Percentiles rank a stretch among this genome's conserved stretches.
Conservation (phyloP, 2,329 filamentous ascomycete species). For the Colletotrichum agaves region DNA sequence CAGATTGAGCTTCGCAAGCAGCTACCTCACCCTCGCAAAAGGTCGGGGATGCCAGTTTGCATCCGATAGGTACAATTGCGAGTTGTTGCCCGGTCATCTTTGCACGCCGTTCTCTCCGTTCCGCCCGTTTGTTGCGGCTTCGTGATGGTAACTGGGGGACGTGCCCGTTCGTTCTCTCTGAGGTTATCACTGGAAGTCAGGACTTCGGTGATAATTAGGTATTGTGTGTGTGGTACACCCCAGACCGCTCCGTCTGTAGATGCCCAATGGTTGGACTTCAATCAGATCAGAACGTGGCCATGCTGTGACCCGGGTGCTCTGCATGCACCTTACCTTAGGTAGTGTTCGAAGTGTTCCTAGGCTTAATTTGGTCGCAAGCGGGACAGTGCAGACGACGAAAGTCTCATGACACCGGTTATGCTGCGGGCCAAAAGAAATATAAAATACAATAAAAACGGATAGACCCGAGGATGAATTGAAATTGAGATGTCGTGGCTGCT, state of each 20-base stretch:
- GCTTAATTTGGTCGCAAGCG: slow-evolving; percentile 3
- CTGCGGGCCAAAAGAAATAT: no score
- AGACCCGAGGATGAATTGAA: background rate
- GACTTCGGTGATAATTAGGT: background rate
- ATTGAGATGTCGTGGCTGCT: slow-evolving; percentile 7
- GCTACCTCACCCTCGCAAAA: background rate
- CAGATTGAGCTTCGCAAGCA: slow-evolving; percentile 7
- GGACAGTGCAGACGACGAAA: slow-evolving; percentile 7
- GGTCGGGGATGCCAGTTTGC: slow-evolving; percentile 7
- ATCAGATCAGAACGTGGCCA: slow-evolving; percentile 1
- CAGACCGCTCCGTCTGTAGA: background rate
- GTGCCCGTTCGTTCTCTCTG: background rate
- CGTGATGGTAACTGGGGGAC: background rate
- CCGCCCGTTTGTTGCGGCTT: background rate
- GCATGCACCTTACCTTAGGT: background rate
- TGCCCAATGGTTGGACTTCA: slow-evolving; percentile 2
- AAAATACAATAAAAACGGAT: slow-evolving; percentile 17
- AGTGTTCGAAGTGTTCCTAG: background rate
- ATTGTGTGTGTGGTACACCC: background rate
- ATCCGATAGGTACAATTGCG: background rate
- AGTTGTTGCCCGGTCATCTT: background rate
- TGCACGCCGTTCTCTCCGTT: background rate
- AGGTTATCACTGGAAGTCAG: background rate
- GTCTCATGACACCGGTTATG: slow-evolving; percentile 17
- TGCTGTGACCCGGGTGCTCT: background rate